Evolutionary conservation across 2,329 filamentous ascomycete species (phyloP).

Genomic region (Pezicula neosporulosa): DNA sequence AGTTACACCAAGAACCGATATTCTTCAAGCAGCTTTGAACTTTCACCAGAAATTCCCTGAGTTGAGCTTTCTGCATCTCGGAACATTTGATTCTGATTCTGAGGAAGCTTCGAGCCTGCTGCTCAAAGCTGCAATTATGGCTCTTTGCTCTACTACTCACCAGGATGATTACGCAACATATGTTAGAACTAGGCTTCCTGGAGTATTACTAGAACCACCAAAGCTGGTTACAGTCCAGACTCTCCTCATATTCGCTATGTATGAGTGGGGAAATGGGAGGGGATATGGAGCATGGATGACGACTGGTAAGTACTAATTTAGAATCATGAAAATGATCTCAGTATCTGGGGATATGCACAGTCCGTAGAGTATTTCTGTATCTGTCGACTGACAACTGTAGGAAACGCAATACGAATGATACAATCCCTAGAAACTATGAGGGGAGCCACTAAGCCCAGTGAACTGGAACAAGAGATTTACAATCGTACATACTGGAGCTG

Average conservation of each 20-base stretch:
- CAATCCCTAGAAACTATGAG: slow-evolving; percentile 29
- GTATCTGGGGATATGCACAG: no score
- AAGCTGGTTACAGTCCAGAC: slow-evolving; percentile 34
- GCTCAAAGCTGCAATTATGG: not conserved
- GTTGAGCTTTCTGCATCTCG: slow-evolving; percentile 15
- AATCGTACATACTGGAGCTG: slow-evolving; percentile 42
- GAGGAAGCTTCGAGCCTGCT: slow-evolving; percentile 1
- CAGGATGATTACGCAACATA: slow-evolving; percentile 1
- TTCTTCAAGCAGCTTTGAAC: slow-evolving; percentile 1
- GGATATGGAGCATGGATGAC: slow-evolving; percentile 42
- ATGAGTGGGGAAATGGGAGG: slow-evolving; percentile 39
- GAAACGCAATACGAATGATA: slow-evolving; percentile 35
- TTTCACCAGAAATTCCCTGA: slow-evolving; percentile 20
- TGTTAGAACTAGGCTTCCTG: slow-evolving; percentile 4
- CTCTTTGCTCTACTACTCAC: not conserved
- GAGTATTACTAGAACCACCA: slow-evolving; percentile 16
- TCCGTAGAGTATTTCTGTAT: not conserved
- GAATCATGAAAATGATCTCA: not conserved
- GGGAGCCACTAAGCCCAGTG: slow-evolving; percentile 16
- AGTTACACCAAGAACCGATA: not conserved
- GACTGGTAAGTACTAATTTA: slow-evolving; percentile 26
- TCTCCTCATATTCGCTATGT: slow-evolving; percentile 34
- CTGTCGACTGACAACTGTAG: not conserved
- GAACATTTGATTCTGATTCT: slow-evolving; percentile 11
- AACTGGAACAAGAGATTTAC: slow-evolving; percentile 26